Base-by-base conservation (phyloP, 2,329 filamentous ascomycete species). In the Magnaporthiopsis poae region DNA sequence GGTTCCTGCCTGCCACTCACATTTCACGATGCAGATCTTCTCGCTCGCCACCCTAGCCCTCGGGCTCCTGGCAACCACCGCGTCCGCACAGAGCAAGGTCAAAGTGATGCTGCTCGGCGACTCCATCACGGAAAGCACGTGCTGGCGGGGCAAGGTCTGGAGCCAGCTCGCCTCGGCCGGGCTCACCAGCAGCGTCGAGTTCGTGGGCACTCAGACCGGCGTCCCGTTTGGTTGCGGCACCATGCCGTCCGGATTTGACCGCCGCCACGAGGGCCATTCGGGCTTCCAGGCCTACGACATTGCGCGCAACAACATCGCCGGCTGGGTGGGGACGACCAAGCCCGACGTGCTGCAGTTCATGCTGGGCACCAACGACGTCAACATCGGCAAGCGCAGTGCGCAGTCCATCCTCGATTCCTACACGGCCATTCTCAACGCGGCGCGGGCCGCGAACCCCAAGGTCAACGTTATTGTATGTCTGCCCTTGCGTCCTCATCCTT, bases 361-460 rank as follows among this genome's bases (percentile, higher is more conserved):
- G 76, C 73, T 81, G 12, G 79, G 79, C 59, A 81, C 79, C 2
- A 80, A 81, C 69, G 79, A 81, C 69, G 75, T 80, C 9, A 70
- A 71, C 15, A 68, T 71, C n/a, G 74, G 75, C 5, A 69, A 73
- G 7, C 69, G 66, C 35, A 71, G 74, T 1, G 69, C 72, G 65
- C 74, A 76, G 8, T 9, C 46, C 59, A 77, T 81, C 60, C 71
- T 78, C 0, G 74, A 71, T 8, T 75, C 78, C 0, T 81, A 79
- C 67, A 77, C 75, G 5, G 76, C 72, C 68, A 77, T 81, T 69
- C 73, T 80, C 1, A 66, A 70, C 3, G 70, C 73, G 5, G 78
- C 79, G 73, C 70, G 79, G 3, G 70, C 69, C 1, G 69, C 72
- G 8, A 80, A 79, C 52, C 71, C 75, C 1, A 74, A 72, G 29